Percentiles rank a stretch among this genome's conserved stretches.
Evolutionary conservation across 768 basidiomycete species (phyloP).

Genomic region (Termitomyces sp.): DNA sequence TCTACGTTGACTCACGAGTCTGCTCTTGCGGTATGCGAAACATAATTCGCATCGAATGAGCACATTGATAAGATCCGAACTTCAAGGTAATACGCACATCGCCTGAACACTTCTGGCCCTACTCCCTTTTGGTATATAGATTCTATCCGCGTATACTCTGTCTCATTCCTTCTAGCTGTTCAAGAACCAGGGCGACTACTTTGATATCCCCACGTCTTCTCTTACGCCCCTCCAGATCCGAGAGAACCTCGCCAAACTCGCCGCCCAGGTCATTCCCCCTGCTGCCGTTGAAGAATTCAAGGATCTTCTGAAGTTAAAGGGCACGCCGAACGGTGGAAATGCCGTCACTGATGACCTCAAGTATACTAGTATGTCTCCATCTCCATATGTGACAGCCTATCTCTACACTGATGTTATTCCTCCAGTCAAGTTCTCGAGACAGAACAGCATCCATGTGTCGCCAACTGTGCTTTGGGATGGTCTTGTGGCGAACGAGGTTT

Average conservation of each 20-base stretch:
- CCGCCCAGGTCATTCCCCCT: slow-evolving; percentile 45
- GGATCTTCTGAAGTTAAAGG: slow-evolving; percentile 58
- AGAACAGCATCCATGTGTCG: slow-evolving; percentile 91
- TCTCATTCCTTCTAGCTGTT: slow-evolving; percentile 51
- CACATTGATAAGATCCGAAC: neutral
- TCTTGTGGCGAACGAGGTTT: slow-evolving; percentile 63
- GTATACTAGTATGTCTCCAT: slow-evolving; percentile 57
- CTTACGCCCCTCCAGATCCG: slow-evolving; percentile 71
- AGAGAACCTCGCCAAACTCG: slow-evolving; percentile 62
- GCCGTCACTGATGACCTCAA: slow-evolving; percentile 83
- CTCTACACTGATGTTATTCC: neutral
- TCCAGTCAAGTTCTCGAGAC: slow-evolving; percentile 84
- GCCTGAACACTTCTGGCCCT: slow-evolving; percentile 78
- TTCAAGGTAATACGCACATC: slow-evolving; percentile 55
- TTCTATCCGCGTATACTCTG: neutral
- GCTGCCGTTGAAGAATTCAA: slow-evolving; percentile 48
- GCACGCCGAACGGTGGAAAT: slow-evolving; percentile 72
- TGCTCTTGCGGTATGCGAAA: slow-evolving; percentile 57
- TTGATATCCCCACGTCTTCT: slow-evolving; percentile 65
- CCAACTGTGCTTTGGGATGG: slow-evolving; percentile 81
- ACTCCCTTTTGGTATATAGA: slow-evolving; percentile 53
- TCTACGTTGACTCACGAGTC: slow-evolving; percentile 81
- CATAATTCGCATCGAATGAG: neutral
- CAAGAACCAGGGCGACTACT: slow-evolving; percentile 72
- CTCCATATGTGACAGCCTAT: neutral